Evolutionary conservation across 192 early-diverging fungal species (phyloP).

Genomic region (Pilaira anomala): DNA sequence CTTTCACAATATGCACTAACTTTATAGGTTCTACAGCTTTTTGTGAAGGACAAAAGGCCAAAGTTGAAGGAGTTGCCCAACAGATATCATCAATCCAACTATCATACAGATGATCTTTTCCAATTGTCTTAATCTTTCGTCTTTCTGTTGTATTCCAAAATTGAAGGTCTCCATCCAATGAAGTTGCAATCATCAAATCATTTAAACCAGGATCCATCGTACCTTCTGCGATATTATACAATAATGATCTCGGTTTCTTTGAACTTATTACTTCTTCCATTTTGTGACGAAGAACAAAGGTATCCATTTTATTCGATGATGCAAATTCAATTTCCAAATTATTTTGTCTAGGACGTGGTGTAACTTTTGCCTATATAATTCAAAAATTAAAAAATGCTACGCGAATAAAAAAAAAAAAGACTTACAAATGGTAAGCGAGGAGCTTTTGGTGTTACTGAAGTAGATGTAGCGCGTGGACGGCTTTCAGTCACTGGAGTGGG

Average conservation of each 20-base stretch:
- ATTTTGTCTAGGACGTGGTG: no score
- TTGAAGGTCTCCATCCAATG: background rate
- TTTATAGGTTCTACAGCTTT: background rate
- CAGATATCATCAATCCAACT: conserved; percentile 13
- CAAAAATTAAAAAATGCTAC: no score
- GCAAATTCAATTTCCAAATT: no score
- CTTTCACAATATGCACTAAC: background rate
- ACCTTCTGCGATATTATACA: background rate
- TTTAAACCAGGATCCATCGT: background rate
- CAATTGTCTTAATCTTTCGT: conserved; percentile 4
- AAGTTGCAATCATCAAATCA: background rate
- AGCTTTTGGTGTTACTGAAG: no score
- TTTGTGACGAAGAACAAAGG: no score
- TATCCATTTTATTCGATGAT: no score
- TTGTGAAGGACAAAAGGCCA: background rate
- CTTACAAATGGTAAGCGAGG: no score
- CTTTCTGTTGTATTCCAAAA: background rate
- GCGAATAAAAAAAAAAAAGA: no score
- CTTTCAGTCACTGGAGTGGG: no score
- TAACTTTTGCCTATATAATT: no score
- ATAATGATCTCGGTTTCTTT: background rate
- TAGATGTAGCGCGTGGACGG: no score
- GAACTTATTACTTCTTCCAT: no score
- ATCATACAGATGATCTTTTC: background rate
- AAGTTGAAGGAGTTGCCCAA: conserved; percentile 4